These are phyloP conservation scores for Sisymbrium altissimum DNA, from an alignment of 345 rosid genomes.

Conservation along the genomic window DNA sequence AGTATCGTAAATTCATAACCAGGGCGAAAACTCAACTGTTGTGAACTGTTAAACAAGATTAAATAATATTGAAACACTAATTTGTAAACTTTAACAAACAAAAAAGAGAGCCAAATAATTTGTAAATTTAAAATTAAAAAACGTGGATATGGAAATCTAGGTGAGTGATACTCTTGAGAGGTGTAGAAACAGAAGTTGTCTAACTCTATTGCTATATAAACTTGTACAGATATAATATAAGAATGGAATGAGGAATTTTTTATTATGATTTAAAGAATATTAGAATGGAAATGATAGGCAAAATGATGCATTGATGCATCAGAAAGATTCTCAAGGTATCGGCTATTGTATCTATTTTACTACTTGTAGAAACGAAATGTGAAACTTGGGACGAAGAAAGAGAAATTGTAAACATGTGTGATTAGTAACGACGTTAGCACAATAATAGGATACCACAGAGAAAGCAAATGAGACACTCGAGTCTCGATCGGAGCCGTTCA, in stretches of 20 bases:
- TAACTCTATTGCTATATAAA: background rate
- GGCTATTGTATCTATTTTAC: background rate
- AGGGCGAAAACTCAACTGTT: background rate
- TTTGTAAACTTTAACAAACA: too few species aligned
- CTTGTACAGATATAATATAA: too few species aligned
- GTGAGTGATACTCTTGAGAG: background rate
- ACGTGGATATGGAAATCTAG: background rate
- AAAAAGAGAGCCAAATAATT: too few species aligned
- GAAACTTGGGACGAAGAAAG: background rate
- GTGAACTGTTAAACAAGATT: background rate
- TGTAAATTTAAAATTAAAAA: background rate
- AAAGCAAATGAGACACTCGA: background rate
- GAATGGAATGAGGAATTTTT: background rate
- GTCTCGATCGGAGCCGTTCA: slow-evolving; percentile 5
- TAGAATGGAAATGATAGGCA: background rate
- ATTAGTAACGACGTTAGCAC: background rate
- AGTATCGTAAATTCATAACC: background rate
- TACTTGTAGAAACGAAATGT: background rate
- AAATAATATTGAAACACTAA: background rate
- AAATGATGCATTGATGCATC: background rate
- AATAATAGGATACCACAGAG: background rate
- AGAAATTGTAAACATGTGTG: background rate
- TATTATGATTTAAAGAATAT: background rate
- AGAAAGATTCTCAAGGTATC: background rate
- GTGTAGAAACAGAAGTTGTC: background rate